A percentile compares a stretch with the other conserved stretches of the same genome.
These are phyloP conservation scores for Angophora floribunda DNA, from an alignment of 345 rosid species.

Conservation along the genomic window DNA sequence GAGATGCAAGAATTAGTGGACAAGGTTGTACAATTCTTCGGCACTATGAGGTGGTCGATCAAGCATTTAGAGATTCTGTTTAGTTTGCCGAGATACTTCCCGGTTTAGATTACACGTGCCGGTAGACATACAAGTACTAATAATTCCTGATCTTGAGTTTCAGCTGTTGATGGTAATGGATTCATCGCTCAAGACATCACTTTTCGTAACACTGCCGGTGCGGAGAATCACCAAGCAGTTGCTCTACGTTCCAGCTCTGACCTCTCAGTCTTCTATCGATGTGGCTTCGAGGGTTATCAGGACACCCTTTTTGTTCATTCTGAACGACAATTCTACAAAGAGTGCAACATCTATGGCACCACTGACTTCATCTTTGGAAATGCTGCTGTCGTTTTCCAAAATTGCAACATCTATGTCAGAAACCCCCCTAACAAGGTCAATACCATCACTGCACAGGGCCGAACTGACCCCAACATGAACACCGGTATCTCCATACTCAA, in stretches of 20 bases:
- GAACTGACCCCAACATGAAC: slow-evolving; percentile 53
- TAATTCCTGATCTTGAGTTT: neutral
- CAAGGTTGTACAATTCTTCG: too few relatives aligned
- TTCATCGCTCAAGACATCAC: slow-evolving; percentile 61
- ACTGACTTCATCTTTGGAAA: slow-evolving; percentile 57
- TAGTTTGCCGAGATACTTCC: neutral
- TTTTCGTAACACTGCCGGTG: slow-evolving; percentile 61
- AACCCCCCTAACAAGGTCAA: slow-evolving; percentile 32
- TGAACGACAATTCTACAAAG: slow-evolving; percentile 53
- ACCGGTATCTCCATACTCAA: slow-evolving; percentile 54
- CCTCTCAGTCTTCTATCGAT: slow-evolving; percentile 49
- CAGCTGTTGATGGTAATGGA: slow-evolving; percentile 52
- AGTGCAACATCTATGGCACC: slow-evolving; percentile 52
- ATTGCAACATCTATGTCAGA: slow-evolving; percentile 40
- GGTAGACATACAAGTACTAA: neutral
- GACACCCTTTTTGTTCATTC: slow-evolving; percentile 65
- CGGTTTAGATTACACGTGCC: neutral
- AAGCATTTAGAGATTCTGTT: neutral
- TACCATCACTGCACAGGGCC: slow-evolving; percentile 45
- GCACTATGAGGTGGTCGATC: neutral
- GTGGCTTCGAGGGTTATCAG: slow-evolving; percentile 56
- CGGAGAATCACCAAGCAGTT: slow-evolving; percentile 51
- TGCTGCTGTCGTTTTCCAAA: slow-evolving; percentile 46
- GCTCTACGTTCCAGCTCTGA: slow-evolving; percentile 64
- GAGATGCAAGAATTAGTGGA: too few relatives aligned